A percentile compares a stretch with the other conserved stretches of the same genome.
These are phyloP conservation scores for Thelonectria olida DNA, from an alignment of 2,329 filamentous ascomycete genomes.

Conservation along the genomic window DNA sequence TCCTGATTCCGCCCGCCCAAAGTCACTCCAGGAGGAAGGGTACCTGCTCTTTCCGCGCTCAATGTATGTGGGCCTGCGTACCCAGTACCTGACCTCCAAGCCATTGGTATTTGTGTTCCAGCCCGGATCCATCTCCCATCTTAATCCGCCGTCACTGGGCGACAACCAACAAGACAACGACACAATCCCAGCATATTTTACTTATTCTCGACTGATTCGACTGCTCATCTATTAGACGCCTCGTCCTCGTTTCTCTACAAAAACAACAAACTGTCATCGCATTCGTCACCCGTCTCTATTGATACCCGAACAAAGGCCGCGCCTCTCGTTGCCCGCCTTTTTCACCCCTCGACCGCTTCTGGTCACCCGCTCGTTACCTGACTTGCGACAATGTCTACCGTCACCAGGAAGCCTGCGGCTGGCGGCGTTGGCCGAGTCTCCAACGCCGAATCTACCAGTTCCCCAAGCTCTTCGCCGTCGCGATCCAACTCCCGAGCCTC, in stretches of 20 bases:
- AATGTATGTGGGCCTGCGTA: constrained; percentile 1
- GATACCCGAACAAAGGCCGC: constrained; percentile 20
- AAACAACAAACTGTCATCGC: background rate
- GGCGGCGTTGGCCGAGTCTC: constrained; percentile 57
- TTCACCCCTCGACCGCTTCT: background rate
- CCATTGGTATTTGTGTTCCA: constrained; percentile 15
- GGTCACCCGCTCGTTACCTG: background rate
- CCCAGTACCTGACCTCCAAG: constrained; percentile 9
- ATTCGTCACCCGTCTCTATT: background rate
- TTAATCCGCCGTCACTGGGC: constrained; percentile 17
- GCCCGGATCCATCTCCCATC: constrained; percentile 9
- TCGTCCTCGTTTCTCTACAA: background rate
- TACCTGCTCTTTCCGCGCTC: background rate
- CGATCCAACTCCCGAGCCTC: constrained; percentile 56
- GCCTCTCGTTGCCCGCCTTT: constrained; percentile 21
- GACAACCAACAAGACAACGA: constrained; percentile 14
- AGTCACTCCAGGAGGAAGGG: background rate
- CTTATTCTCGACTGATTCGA: constrained; percentile 3
- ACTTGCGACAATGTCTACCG: constrained; percentile 57
- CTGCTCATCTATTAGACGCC: background rate
- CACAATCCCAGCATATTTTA: constrained; percentile 15
- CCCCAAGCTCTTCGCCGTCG: constrained; percentile 49
- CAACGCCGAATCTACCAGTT: constrained; percentile 48
- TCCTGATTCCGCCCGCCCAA: constrained; percentile 10
- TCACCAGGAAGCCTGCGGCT: constrained; percentile 62